phyloP scores from a whole-genome alignment of 768 basidiomycete species.

The Cystobasidium ongulense region DNA sequence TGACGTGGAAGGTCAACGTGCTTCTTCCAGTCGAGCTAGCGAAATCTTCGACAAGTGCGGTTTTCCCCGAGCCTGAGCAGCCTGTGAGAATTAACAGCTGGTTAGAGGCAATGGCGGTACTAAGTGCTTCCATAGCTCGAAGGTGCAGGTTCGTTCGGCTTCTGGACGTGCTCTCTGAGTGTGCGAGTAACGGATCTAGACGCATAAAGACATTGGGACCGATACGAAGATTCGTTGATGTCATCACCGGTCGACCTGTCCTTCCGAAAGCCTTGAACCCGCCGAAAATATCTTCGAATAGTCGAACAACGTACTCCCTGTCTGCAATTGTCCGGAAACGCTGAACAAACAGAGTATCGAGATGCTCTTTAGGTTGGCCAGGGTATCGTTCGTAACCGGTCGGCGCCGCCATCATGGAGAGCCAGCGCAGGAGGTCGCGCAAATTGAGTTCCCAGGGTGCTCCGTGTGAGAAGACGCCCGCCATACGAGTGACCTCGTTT shows the following conservation, averaged over 20 bases:
- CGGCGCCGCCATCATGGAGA: conserved; percentile 46
- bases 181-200: conserved; percentile 41
- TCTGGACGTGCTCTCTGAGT: conserved; percentile 48
- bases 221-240: conserved; percentile 52
- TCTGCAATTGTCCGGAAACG: conserved; percentile 74
- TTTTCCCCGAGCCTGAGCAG: conserved; percentile 65
- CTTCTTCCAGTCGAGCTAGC: conserved; percentile 62
- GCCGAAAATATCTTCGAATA: conserved; percentile 45
- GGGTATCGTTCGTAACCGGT: conserved; percentile 43
- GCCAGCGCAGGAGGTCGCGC: conserved; percentile 87
- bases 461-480: conserved; percentile 53
- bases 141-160: conserved; percentile 60
- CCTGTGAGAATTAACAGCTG: conserved; percentile 76
- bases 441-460: conserved; percentile 98
- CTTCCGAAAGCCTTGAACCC: not conserved
- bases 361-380: conserved; percentile 54
- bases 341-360: conserved; percentile 68
- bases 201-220: conserved; percentile 54
- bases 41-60: conserved; percentile 59
- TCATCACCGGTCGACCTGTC: conserved; percentile 35
- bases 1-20: conserved; percentile 68
- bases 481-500: conserved; percentile 51
- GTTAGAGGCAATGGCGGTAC: conserved; percentile 54
- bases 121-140: conserved; percentile 63
- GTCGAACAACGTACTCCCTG: conserved; percentile 47